These are phyloP conservation scores for Blastocystis sp. DNA, from an alignment of 352 stramenopile genomes.

Conservation along the genomic window DNA sequence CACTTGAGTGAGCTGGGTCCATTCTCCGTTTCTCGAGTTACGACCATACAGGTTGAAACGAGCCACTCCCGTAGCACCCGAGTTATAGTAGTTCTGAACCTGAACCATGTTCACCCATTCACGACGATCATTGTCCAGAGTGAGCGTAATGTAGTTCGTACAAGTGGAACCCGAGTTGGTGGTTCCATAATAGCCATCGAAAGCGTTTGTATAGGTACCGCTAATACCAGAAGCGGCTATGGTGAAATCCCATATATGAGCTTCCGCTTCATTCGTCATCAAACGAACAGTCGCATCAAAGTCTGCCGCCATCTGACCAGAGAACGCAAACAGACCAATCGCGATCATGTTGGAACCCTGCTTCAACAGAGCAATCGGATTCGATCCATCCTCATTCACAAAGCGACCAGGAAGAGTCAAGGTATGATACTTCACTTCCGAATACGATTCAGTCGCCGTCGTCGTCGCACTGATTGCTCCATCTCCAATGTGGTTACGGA, in stretches of 20 bases:
- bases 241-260: neutral
- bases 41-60: neutral
- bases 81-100: neutral
- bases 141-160: neutral
- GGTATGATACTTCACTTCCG: neutral
- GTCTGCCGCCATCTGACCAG: neutral
- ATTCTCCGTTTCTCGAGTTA: neutral
- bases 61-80: too few relatives aligned
- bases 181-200: neutral
- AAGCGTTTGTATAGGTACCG: neutral
- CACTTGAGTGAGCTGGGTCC: neutral
- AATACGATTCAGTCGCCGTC: neutral
- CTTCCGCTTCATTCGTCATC: neutral
- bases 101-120: neutral
- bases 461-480: neutral
- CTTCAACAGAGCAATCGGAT: neutral
- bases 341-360: neutral
- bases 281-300: neutral
- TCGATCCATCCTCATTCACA: neutral
- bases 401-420: neutral
- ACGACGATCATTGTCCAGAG: neutral
- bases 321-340: neutral
- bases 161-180: neutral
- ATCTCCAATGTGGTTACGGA: neutral
- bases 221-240: neutral